Evolutionary conservation across 202 grass and related monocot species (phyloP).

Genomic region (Schoenoplectus triqueter): DNA sequence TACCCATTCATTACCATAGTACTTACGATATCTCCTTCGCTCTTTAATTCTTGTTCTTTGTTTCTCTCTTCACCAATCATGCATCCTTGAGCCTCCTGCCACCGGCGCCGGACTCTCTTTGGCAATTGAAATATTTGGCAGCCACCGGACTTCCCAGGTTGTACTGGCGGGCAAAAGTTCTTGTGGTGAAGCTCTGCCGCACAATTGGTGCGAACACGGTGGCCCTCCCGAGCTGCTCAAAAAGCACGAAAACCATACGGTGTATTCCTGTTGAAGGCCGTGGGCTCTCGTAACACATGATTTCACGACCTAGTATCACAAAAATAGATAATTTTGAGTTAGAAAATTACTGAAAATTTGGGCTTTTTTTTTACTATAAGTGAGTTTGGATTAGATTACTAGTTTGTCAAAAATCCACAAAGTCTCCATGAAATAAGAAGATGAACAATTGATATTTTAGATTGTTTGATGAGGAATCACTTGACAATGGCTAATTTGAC

Average conservation of each 20-base stretch:
- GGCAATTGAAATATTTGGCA: slow-evolving; percentile 73
- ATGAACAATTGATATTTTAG: not conserved
- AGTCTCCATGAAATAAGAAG: not conserved
- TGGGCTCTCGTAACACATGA: slow-evolving; percentile 68
- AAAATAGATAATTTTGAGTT: not conserved
- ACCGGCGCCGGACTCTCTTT: slow-evolving; percentile 73
- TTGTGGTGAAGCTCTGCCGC: slow-evolving; percentile 79
- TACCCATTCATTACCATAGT: not conserved
- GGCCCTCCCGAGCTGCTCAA: slow-evolving; percentile 63
- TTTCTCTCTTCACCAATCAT: slow-evolving; percentile 30
- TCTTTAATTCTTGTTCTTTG: not conserved
- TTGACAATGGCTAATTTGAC: too few relatives aligned
- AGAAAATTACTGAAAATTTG: not conserved
- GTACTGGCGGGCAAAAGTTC: slow-evolving; percentile 57
- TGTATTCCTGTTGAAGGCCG: slow-evolving; percentile 65
- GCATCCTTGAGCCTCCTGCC: slow-evolving; percentile 57
- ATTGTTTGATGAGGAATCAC: not conserved
- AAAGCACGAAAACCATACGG: slow-evolving; percentile 76
- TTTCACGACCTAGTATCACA: slow-evolving; percentile 51
- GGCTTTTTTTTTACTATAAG: not conserved
- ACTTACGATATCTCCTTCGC: not conserved
- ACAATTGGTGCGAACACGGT: slow-evolving; percentile 55
- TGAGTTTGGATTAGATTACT: not conserved
- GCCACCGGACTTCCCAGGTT: slow-evolving; percentile 67
- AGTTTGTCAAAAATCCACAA: not conserved